phyloP scores from a whole-genome alignment of 305 asterid genomes.

The Andrographis paniculata region DNA sequence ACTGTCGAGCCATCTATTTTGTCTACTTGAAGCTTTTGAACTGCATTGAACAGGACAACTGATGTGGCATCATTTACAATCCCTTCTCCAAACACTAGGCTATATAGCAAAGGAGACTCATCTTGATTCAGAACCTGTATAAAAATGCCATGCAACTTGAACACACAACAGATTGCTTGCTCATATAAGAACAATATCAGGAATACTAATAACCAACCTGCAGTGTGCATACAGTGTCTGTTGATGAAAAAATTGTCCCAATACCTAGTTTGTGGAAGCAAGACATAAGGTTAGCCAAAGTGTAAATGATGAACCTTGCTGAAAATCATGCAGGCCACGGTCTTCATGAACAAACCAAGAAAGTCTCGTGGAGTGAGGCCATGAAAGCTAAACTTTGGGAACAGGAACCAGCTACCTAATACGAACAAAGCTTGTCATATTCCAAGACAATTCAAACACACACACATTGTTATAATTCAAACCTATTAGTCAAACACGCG shows the following conservation, averaged over 20 bases:
- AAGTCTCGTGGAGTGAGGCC: constrained; percentile 64
- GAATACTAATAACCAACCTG: constrained; percentile 44
- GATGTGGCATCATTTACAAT: constrained; percentile 97
- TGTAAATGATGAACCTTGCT: background rate
- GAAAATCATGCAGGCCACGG: constrained; percentile 6
- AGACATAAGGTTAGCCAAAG: constrained; percentile 14
- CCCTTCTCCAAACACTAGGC: constrained; percentile 97
- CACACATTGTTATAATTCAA: too few species aligned
- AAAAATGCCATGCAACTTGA: constrained; percentile 8
- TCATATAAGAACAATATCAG: constrained; percentile 6
- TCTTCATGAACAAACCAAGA: constrained; percentile 52
- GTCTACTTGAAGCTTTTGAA: constrained; percentile 73
- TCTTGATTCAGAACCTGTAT: constrained; percentile 85
- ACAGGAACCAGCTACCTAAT: constrained; percentile 70
- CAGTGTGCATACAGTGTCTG: constrained; percentile 94
- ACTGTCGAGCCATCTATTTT: constrained; percentile 60
- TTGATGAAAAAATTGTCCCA: constrained; percentile 85
- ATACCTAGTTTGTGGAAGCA: constrained; percentile 34
- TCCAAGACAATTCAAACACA: background rate
- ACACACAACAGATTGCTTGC: constrained; percentile 6
- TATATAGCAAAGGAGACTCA: constrained; percentile 84
- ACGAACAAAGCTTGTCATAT: constrained; percentile 5
- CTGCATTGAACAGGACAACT: constrained; percentile 86
- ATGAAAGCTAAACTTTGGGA: constrained; percentile 43
- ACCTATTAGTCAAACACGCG: too few species aligned